A percentile compares a stretch with the other conserved stretches of the same genome.
These are phyloP conservation scores for Phycomyces blakesleeanus DNA, from an alignment of 192 early-diverging fungal genomes.

Conservation along the genomic window DNA sequence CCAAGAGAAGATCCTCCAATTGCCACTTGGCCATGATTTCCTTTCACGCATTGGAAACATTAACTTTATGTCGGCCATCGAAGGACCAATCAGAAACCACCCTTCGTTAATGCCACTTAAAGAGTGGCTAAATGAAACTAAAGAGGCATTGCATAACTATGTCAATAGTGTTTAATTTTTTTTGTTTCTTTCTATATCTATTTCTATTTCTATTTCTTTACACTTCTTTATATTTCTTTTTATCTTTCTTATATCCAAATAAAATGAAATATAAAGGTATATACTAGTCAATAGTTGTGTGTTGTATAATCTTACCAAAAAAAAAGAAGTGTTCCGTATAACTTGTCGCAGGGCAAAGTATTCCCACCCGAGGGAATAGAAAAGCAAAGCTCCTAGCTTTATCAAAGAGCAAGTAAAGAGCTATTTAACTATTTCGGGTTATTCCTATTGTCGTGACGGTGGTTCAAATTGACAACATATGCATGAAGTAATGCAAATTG, in stretches of 20 bases:
- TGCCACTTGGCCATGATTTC: conserved; percentile 11
- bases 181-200: neutral
- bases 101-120: conserved; percentile 1
- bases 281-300: neutral
- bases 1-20: neutral
- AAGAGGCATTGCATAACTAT: neutral
- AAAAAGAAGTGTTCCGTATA: too few species aligned
- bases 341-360: too few species aligned
- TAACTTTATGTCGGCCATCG: conserved; percentile 4
- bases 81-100: neutral
- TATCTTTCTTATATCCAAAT: neutral
- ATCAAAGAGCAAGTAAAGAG: too few species aligned
- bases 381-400: too few species aligned
- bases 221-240: neutral
- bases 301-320: neutral
- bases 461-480: too few species aligned
- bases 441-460: too few species aligned
- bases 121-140: conserved; percentile 4
- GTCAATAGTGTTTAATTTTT: neutral
- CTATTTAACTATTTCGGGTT: too few species aligned
- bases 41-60: conserved; percentile 1
- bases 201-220: neutral
- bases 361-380: too few species aligned
- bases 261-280: neutral
- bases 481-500: too few species aligned